Conservation (phyloP, 139 green algal genomes). For the Pleodorina starrii region DNA sequence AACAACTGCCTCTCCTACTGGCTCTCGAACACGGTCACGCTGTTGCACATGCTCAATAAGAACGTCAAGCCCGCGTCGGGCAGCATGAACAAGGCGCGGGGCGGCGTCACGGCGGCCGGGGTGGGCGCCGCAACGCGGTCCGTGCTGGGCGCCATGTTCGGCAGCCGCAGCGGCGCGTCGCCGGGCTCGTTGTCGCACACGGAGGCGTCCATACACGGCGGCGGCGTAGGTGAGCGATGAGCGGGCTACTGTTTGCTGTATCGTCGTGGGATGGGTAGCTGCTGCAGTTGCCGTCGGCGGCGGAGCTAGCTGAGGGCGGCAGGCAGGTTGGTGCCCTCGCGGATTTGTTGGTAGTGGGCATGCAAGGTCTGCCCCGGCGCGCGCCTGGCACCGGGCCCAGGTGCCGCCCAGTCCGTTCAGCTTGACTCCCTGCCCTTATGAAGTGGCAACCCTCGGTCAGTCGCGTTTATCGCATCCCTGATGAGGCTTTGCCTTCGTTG, state of each 20-base stretch:
- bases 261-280: too few relatives aligned
- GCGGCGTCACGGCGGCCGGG: conserved; percentile 14
- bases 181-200: conserved; percentile 39
- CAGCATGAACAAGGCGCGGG: conserved; percentile 79
- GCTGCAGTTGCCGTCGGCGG: too few relatives aligned
- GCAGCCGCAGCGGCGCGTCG: conserved; percentile 43
- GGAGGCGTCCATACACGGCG: conserved; percentile 90
- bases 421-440: neutral
- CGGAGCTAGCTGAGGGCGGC: too few relatives aligned
- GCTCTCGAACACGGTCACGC: conserved; percentile 96
- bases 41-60: conserved; percentile 96
- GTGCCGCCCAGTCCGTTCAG: neutral
- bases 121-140: conserved; percentile 45
- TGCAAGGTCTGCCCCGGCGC: neutral
- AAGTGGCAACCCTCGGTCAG: neutral
- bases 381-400: too few relatives aligned
- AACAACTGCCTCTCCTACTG: conserved; percentile 95
- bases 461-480: neutral
- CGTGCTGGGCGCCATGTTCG: conserved; percentile 68
- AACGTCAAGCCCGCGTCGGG: conserved; percentile 91
- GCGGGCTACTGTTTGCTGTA: too few relatives aligned
- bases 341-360: neutral
- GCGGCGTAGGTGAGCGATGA: conserved; percentile 76
- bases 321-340: neutral
- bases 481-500: neutral